Conservation (phyloP, 2,329 filamentous ascomycete species). For the Pyrenophora seminiperda region DNA sequence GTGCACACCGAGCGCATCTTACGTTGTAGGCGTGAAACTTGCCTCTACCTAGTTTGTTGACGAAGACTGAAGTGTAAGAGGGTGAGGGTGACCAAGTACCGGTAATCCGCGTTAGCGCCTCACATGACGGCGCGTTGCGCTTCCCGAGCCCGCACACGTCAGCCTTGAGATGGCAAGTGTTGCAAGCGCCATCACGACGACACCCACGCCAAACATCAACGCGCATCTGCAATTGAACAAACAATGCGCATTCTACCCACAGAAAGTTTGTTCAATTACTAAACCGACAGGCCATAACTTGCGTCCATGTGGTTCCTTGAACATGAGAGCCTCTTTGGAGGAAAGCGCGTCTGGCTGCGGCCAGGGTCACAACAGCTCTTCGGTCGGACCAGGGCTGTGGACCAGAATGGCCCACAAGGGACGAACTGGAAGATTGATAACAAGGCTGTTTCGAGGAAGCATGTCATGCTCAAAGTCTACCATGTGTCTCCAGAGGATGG, state of each 20-base stretch:
- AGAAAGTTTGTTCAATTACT: not conserved
- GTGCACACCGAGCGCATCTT: conserved; percentile 2
- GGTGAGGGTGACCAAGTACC: not conserved
- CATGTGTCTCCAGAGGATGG: conserved; percentile 69
- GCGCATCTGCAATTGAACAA: not conserved
- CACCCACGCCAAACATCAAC: not conserved
- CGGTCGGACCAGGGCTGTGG: conserved; percentile 74
- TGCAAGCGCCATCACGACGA: not conserved
- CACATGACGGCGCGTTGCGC: conserved; percentile 17
- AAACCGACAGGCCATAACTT: not conserved
- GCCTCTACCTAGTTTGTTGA: no score
- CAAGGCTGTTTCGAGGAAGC: conserved; percentile 85
- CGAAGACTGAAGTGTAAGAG: no score
- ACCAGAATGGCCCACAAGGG: conserved; percentile 39
- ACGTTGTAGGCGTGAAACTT: conserved; percentile 7
- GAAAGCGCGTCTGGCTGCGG: conserved; percentile 78
- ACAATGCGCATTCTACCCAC: conserved; percentile 4
- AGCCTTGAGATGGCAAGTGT: not conserved
- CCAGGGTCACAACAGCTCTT: conserved; percentile 86
- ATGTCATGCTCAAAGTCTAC: conserved; percentile 77
- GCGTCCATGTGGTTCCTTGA: conserved; percentile 59
- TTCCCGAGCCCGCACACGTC: conserved; percentile 4
- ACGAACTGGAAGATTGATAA: conserved; percentile 67
- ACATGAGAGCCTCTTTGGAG: conserved; percentile 60
- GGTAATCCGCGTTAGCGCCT: conserved; percentile 7